A percentile compares a stretch with the other conserved stretches of the same genome.
These are phyloP conservation scores for Saccharomycopsis microspora DNA, from an alignment of 805 yeast genomes.

Conservation along the genomic window DNA sequence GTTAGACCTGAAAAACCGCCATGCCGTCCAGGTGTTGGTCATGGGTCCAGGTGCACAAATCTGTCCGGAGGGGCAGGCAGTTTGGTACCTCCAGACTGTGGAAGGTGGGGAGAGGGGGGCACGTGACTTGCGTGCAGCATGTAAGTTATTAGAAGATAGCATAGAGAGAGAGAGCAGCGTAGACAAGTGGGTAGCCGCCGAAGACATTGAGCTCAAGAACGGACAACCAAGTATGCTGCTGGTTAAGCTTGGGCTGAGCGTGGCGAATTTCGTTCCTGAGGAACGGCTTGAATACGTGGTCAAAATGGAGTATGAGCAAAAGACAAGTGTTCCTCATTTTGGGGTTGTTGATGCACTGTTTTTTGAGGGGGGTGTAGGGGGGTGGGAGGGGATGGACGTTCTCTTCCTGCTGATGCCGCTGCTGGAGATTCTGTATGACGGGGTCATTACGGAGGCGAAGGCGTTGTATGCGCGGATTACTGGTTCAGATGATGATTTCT, in stretches of 20 bases:
- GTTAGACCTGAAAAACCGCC: constrained; percentile 49
- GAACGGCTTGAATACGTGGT: constrained; percentile 53
- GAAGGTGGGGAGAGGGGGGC: constrained; percentile 63
- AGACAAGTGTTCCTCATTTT: constrained; percentile 43
- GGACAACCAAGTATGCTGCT: constrained; percentile 70
- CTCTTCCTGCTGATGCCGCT: constrained; percentile 53
- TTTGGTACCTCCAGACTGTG: constrained; percentile 81
- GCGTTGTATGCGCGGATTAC: constrained; percentile 66
- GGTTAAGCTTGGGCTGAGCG: constrained; percentile 74
- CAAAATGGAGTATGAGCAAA: constrained; percentile 52
- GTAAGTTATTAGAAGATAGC: constrained; percentile 66
- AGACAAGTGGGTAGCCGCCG: constrained; percentile 31
- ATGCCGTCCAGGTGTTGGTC: constrained; percentile 77
- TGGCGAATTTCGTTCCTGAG: constrained; percentile 75
- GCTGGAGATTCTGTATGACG: constrained; percentile 84
- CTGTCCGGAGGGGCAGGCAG: constrained; percentile 76
- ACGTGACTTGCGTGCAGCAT: constrained; percentile 69
- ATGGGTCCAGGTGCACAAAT: constrained; percentile 83
- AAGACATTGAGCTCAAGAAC: constrained; percentile 42
- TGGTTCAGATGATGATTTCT: constrained; percentile 92
- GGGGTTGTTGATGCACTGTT: constrained; percentile 36
- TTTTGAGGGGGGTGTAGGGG: constrained; percentile 22
- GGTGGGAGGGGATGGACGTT: constrained; percentile 12
- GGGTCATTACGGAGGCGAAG: constrained; percentile 73
- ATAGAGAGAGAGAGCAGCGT: constrained; percentile 65